These are phyloP conservation scores for Lathyrus tuberosus DNA, from an alignment of 306 rosid genomes.

Conservation along the genomic window DNA sequence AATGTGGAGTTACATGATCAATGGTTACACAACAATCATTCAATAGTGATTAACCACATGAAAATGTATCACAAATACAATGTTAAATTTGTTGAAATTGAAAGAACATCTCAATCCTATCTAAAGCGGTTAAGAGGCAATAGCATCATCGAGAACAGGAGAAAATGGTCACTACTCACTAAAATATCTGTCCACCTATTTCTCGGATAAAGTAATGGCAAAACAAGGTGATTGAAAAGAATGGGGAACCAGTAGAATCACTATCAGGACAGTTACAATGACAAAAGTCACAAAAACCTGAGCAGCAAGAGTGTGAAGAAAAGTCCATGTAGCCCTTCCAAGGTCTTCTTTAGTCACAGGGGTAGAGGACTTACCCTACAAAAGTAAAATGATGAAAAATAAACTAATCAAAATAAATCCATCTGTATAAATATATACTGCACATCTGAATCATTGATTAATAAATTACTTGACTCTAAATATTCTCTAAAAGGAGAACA, in stretches of 20 bases:
- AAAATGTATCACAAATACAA: no score
- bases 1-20: neutral
- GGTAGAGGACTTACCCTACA: constrained; percentile 55
- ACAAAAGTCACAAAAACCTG: constrained; percentile 58
- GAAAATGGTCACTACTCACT: constrained; percentile 17
- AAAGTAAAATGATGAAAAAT: constrained; percentile 25
- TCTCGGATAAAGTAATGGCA: constrained; percentile 27
- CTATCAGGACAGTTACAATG: constrained; percentile 24
- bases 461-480: constrained; percentile 2
- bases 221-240: neutral
- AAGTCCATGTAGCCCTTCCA: constrained; percentile 94
- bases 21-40: constrained; percentile 26
- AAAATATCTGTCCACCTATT: constrained; percentile 7
- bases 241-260: neutral
- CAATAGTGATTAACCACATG: neutral
- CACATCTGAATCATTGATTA: constrained; percentile 22
- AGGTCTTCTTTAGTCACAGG: constrained; percentile 78
- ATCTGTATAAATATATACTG: constrained; percentile 6
- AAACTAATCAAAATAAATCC: neutral
- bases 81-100: constrained; percentile 5
- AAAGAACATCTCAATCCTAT: constrained; percentile 27
- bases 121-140: neutral
- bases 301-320: constrained; percentile 96
- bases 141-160: neutral
- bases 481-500: neutral